Percentiles rank a stretch among this genome's conserved stretches.
Conservation (phyloP, 306 rosid genomes). For the Lathyrus aphaca region DNA sequence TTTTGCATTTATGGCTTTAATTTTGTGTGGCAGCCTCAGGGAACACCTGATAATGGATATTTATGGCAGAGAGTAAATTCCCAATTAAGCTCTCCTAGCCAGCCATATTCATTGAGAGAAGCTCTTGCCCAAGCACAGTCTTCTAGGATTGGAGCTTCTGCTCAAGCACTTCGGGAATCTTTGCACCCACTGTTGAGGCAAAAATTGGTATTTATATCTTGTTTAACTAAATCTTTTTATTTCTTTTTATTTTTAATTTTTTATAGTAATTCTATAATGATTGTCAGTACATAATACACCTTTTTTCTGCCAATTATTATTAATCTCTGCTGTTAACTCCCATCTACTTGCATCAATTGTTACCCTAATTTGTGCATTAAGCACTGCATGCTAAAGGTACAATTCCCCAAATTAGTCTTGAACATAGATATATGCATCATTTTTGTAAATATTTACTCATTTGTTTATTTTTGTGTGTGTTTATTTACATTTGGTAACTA, state of each 20-base stretch:
- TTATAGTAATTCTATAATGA: background rate
- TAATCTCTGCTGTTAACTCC: conserved; percentile 4
- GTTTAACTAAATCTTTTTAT: background rate
- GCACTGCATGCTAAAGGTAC: conserved; percentile 5
- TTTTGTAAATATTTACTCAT: background rate
- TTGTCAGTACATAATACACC: conserved; percentile 2
- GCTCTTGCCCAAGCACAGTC: conserved; percentile 99
- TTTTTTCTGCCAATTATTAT: conserved; percentile 1
- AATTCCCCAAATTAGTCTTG: conserved; percentile 21
- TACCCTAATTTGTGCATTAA: background rate
- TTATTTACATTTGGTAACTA: conserved; percentile 22
- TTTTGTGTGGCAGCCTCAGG: conserved; percentile 78
- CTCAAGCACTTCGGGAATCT: conserved; percentile 97
- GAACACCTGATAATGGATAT: conserved; percentile 92
- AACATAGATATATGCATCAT: background rate
- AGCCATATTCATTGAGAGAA: conserved; percentile 98
- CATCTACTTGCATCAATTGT: conserved; percentile 22
- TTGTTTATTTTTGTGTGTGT: background rate
- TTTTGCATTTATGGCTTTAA: conserved; percentile 36
- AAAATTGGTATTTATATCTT: conserved; percentile 69
- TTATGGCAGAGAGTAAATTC: conserved; percentile 97
- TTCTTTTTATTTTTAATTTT: no score
- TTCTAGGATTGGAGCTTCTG: conserved; percentile 98
- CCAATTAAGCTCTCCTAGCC: conserved; percentile 95
- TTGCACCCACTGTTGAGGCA: conserved; percentile 95